These are phyloP conservation scores for Blastocystis sp. DNA, from an alignment of 352 stramenopile genomes.

Conservation along the genomic window DNA sequence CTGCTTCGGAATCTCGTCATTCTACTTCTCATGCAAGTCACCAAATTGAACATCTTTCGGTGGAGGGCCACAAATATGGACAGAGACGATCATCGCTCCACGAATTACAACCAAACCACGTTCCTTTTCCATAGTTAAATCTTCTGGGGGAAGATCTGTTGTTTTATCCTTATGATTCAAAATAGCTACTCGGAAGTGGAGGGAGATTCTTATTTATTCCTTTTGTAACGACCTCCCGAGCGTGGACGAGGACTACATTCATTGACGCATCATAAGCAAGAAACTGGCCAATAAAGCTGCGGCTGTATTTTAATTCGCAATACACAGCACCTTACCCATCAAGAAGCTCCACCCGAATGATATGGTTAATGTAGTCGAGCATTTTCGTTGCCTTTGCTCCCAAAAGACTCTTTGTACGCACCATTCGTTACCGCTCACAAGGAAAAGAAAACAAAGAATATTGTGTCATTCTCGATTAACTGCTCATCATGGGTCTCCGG, in stretches of 20 bases:
- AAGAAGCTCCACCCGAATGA: slow-evolving; percentile 38
- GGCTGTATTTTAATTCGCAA: background rate
- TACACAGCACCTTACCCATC: background rate
- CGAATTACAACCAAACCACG: slow-evolving; percentile 37
- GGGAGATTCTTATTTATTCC: slow-evolving; percentile 48
- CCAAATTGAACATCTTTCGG: background rate
- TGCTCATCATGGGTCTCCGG: background rate
- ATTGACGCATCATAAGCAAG: slow-evolving; percentile 42
- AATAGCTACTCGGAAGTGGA: slow-evolving; percentile 24
- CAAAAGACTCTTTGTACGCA: slow-evolving; percentile 44
- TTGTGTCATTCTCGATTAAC: background rate
- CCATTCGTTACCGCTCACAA: background rate
- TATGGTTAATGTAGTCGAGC: slow-evolving; percentile 59
- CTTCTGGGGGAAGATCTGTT: slow-evolving; percentile 57
- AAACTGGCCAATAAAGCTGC: slow-evolving; percentile 49
- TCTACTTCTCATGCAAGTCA: background rate
- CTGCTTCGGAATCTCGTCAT: slow-evolving; percentile 55
- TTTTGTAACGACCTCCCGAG: slow-evolving; percentile 46
- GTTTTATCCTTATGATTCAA: background rate
- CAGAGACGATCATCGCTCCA: slow-evolving; percentile 15
- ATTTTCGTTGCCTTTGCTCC: slow-evolving; percentile 54
- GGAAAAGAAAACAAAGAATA: background rate
- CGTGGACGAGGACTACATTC: slow-evolving; percentile 21
- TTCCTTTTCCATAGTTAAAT: slow-evolving; percentile 27
- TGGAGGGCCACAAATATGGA: slow-evolving; percentile 54